Evolutionary conservation across 805 yeast genomes (phyloP).

Genomic region (Priceomyces haplophilus): DNA sequence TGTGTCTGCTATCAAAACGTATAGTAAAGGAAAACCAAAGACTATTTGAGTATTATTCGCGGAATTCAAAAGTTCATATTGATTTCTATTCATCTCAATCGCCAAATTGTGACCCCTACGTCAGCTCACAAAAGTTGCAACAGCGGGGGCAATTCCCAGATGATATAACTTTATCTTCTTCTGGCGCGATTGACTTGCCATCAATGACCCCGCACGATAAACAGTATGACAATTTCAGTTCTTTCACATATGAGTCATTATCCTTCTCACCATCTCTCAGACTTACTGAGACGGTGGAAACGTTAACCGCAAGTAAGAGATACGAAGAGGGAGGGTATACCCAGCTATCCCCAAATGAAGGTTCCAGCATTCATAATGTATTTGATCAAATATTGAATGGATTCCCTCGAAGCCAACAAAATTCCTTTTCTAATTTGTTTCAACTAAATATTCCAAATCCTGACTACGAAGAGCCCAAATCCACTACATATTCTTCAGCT

Average conservation of each 20-base stretch:
- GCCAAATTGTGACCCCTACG: background rate
- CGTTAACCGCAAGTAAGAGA: constrained; percentile 5
- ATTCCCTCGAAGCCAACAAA: constrained; percentile 11
- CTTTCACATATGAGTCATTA: background rate
- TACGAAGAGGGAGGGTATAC: constrained; percentile 11
- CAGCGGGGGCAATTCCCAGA: too few species aligned
- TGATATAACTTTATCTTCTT: too few species aligned
- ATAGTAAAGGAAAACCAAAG: constrained; percentile 18
- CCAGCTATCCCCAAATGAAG: constrained; percentile 19
- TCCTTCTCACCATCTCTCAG: background rate
- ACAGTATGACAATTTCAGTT: background rate
- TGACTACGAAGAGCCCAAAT: background rate
- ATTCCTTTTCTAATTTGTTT: constrained; percentile 21
- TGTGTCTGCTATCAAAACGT: constrained; percentile 23
- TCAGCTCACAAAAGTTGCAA: too few species aligned
- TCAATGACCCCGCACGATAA: background rate
- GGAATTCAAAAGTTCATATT: constrained; percentile 8
- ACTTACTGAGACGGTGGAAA: background rate
- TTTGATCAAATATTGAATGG: constrained; percentile 26
- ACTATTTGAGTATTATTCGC: constrained; percentile 23
- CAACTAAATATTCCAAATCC: constrained; percentile 13
- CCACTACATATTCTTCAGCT: too few species aligned
- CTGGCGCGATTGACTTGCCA: background rate
- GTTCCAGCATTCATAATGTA: constrained; percentile 28
- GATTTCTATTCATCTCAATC: background rate